Percentiles rank a stretch among this genome's conserved stretches.
These are phyloP conservation scores for Eucalyptus sp. DNA, from an alignment of 345 rosid species.

Conservation along the genomic window DNA sequence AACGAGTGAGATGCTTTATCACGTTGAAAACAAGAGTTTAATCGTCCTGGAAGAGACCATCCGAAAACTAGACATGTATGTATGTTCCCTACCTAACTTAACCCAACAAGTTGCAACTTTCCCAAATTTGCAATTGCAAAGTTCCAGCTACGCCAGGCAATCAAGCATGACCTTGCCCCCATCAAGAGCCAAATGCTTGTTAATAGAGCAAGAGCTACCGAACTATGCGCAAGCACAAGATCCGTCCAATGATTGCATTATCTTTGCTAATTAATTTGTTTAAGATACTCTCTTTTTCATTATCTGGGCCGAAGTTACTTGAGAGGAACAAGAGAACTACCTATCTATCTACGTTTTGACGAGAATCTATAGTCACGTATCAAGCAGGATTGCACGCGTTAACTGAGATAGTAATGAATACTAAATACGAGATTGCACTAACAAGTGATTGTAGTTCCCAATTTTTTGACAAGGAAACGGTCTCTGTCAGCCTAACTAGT, in stretches of 20 bases:
- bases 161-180: not conserved
- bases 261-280: not conserved
- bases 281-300: not conserved
- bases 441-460: no score
- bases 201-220: not conserved
- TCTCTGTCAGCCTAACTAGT: no score
- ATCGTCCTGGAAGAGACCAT: not conserved
- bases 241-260: not conserved
- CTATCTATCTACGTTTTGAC: not conserved
- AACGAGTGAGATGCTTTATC: not conserved
- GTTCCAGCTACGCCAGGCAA: not conserved
- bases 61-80: not conserved
- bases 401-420: not conserved
- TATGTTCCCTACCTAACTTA: not conserved
- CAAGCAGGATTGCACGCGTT: not conserved
- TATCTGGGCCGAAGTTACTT: not conserved
- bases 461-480: no score
- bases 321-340: not conserved
- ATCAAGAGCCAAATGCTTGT: not conserved
- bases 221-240: not conserved
- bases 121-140: not conserved
- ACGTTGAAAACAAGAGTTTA: not conserved
- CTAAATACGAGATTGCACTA: not conserved
- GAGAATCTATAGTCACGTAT: not conserved
- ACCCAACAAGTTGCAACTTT: not conserved